Evolutionary conservation across 164 flowering plant genomes (phyloP).

Genomic region (Stephania yunnanensis): DNA sequence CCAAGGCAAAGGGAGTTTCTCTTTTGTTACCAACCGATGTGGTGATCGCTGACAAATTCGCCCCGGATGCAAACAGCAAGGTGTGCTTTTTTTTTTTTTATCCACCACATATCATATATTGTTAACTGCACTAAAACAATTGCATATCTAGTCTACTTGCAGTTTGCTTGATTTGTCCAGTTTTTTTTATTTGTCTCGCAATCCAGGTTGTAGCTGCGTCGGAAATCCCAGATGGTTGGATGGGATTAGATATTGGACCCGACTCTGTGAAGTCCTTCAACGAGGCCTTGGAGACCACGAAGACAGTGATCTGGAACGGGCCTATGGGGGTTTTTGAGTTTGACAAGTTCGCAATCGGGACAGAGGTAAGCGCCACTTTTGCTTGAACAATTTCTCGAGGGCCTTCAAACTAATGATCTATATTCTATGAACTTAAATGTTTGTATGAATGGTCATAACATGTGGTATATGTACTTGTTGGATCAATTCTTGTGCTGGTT

Average conservation of each 20-base stretch:
- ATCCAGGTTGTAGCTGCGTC: conserved; percentile 69
- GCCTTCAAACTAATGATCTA: too few relatives aligned
- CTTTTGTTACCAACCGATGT: conserved; percentile 70
- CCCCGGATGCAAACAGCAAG: conserved; percentile 84
- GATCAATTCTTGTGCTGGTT: too few relatives aligned
- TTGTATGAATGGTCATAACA: too few relatives aligned
- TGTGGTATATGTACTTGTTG: too few relatives aligned
- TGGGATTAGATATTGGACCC: conserved; percentile 90
- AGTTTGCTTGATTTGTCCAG: too few relatives aligned
- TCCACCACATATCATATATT: neutral
- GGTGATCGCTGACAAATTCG: conserved; percentile 72
- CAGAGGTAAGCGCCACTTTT: conserved; percentile 41
- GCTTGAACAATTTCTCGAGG: too few relatives aligned
- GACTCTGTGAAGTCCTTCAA: conserved; percentile 66
- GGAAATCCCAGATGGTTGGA: conserved; percentile 80
- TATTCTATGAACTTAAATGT: too few relatives aligned
- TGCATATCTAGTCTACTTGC: too few relatives aligned
- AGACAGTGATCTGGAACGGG: conserved; percentile 87
- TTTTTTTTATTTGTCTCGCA: too few relatives aligned
- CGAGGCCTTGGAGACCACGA: conserved; percentile 60
- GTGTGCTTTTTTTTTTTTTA: conserved; percentile 26
- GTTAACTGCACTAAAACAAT: too few relatives aligned
- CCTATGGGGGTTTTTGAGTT: conserved; percentile 88
- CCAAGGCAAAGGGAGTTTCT: conserved; percentile 69
- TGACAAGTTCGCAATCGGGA: conserved; percentile 70